Evolutionary conservation across 257 asterid species (phyloP).

Genomic region (Leonotis leonurus): DNA sequence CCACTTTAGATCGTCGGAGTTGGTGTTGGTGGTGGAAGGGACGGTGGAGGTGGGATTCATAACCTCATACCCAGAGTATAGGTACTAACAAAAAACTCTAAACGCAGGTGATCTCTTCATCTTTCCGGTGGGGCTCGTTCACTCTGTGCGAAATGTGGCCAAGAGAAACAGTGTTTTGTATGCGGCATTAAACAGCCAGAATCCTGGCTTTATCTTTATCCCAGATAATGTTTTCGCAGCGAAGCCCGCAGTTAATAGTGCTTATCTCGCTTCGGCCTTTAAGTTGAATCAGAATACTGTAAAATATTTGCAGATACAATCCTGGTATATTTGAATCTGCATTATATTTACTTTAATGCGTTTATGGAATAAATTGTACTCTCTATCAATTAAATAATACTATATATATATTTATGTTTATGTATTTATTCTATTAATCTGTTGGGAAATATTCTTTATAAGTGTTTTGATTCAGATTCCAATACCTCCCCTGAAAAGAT

Average conservation of each 20-base stretch:
- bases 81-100: constrained; percentile 18
- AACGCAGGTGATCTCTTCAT: constrained; percentile 23
- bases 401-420: too few relatives aligned
- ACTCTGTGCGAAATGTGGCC: constrained; percentile 24
- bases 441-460: too few relatives aligned
- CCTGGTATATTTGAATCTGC: too few relatives aligned
- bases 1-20: constrained; percentile 28
- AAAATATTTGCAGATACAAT: neutral
- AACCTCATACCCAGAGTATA: constrained; percentile 15
- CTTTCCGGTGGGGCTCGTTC: constrained; percentile 29
- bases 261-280: neutral
- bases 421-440: too few relatives aligned
- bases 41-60: constrained; percentile 29
- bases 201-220: constrained; percentile 7
- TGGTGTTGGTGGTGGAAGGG: constrained; percentile 27
- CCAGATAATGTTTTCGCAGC: neutral
- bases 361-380: too few relatives aligned
- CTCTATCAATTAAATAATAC: too few relatives aligned
- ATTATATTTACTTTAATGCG: too few relatives aligned
- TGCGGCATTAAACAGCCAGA: constrained; percentile 23
- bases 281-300: neutral
- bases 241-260: neutral
- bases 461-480: too few relatives aligned
- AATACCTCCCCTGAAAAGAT: too few relatives aligned
- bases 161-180: neutral